Evolutionary conservation across 768 basidiomycete genomes (phyloP).

Genomic region (Tremella yokohamensis): DNA sequence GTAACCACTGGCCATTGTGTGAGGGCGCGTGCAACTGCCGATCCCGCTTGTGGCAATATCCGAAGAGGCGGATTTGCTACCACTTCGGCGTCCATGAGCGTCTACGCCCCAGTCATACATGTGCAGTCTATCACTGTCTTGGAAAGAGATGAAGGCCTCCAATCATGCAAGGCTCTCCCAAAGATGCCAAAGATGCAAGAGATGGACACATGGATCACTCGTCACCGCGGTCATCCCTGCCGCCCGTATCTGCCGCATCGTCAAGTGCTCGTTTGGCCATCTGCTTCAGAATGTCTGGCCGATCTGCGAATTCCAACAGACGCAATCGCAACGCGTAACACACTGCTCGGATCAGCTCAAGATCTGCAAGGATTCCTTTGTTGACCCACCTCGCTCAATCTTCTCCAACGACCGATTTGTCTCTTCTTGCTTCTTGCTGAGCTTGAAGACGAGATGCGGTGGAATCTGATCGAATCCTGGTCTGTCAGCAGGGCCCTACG

Average conservation of each 20-base stretch:
- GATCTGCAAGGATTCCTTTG: neutral
- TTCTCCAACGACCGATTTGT: conserved; percentile 85
- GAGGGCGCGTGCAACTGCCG: neutral
- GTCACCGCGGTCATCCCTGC: neutral
- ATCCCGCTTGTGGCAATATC: neutral
- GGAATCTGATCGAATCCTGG: conserved; percentile 75
- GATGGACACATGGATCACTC: neutral
- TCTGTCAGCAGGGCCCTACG: conserved; percentile 6
- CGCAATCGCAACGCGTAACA: conserved; percentile 48
- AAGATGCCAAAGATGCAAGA: neutral
- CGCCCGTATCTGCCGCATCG: conserved; percentile 23
- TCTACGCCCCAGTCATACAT: too few species aligned
- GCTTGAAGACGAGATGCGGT: conserved; percentile 48
- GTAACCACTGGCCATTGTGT: too few species aligned
- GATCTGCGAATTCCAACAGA: conserved; percentile 47
- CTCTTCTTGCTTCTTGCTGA: conserved; percentile 82
- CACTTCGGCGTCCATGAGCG: neutral
- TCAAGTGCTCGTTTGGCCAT: conserved; percentile 49
- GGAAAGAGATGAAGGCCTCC: too few species aligned
- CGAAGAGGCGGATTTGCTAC: neutral
- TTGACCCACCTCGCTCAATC: conserved; percentile 76
- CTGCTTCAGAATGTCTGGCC: conserved; percentile 45
- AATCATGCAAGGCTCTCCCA: too few species aligned
- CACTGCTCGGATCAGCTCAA: conserved; percentile 27
- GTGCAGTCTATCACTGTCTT: too few species aligned